Base-by-base conservation (phyloP, 1,284 basidiomycete species). In the Schizophyllum commune region DNA sequence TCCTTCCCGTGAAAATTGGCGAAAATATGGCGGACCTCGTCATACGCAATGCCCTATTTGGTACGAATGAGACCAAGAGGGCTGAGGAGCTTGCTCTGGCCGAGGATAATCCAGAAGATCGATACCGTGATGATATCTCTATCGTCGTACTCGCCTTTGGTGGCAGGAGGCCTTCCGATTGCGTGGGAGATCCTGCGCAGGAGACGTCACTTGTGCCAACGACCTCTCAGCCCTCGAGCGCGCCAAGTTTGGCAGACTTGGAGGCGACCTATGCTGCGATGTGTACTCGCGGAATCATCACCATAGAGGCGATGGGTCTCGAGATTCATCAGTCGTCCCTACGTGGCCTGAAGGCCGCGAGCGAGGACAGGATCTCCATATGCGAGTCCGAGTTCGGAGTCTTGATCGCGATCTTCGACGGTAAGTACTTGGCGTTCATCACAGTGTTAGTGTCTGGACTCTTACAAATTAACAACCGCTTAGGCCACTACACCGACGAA, bases 401-500 rank as follows among this genome's bases (percentile, higher is more conserved):
- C 5, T 61, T 65, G 21, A 52, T 65, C 19, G 60, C 62, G 4
- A 56, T 65, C 11, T 65, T 65, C 51, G 62, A 65, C 52, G 64
- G 64, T 58, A 15, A 17, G 15, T 56, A 5, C 8, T n/a, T 4
- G 8, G 13, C 9, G 11, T 21, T 9, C 15, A 15, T 17, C 9
- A 55, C 1, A 7, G 9, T 6, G 34, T 34, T 32, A 33, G 15
- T 19, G 27, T 39, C 39, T 58, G 22, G 34, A 33, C 22, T 17
- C 2, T 13, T 9, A 47, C 39, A 4, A 17, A 11, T 17, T 39
- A 6, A 39, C 39, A 17, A 4, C 3, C 39, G 39, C 39, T 17
- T 9, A 65, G 64, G 64, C 17, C 64, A 65, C 58, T 58, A 56
- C 52, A 47, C 57, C 5, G 60, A 58, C 22, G 11, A 61, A 5